Evolutionary conservation across 2,329 filamentous ascomycete genomes (phyloP).

Genomic region (Zasmidium cellare): DNA sequence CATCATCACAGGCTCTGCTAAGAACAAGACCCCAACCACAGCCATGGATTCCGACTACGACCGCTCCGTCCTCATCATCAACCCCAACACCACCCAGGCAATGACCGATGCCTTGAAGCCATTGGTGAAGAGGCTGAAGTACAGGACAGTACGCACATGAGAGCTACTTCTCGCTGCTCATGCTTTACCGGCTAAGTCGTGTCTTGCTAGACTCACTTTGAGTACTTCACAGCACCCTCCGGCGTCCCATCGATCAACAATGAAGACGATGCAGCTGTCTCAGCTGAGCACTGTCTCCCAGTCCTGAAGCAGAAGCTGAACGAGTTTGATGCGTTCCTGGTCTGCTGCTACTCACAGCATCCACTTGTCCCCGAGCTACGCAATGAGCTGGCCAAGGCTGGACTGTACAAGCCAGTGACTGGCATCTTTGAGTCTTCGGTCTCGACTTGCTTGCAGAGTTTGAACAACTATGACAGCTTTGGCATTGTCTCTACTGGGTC

Average conservation of each 20-base stretch:
- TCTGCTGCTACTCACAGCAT: conserved; percentile 88
- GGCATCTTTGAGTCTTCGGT: conserved; percentile 90
- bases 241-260: conserved; percentile 79
- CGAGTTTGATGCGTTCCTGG: conserved; percentile 71
- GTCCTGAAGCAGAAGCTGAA: conserved; percentile 50
- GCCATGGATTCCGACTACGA: conserved; percentile 14
- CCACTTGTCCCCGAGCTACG: conserved; percentile 61
- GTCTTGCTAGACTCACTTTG: conserved; percentile 46
- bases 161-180: conserved; percentile 23
- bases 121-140: conserved; percentile 46
- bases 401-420: conserved; percentile 56
- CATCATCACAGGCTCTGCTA: too few species aligned
- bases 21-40: conserved; percentile 6
- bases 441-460: conserved; percentile 59
- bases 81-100: conserved; percentile 72
- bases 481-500: conserved; percentile 87
- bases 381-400: conserved; percentile 12
- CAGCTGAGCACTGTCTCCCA: conserved; percentile 61
- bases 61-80: conserved; percentile 66
- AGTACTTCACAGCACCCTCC: conserved; percentile 66
- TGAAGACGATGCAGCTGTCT: conserved; percentile 64
- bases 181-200: background rate
- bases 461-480: conserved; percentile 59
- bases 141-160: conserved; percentile 39
- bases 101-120: conserved; percentile 70